phyloP scores from a whole-genome alignment of 2,329 filamentous ascomycete genomes.

The Escovopsis weberi region DNA sequence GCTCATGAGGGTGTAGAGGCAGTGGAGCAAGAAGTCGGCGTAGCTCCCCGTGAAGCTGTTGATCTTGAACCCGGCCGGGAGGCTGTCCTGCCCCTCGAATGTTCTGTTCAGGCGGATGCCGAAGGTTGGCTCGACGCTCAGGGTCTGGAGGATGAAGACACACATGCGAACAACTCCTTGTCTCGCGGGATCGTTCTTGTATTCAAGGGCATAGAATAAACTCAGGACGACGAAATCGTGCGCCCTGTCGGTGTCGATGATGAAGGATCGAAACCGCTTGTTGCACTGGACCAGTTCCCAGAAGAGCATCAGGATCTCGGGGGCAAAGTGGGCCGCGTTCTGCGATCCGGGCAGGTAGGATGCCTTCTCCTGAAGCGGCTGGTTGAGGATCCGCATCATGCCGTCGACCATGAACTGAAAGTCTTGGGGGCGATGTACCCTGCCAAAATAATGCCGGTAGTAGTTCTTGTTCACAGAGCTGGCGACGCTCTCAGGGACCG shows the following conservation, averaged over 20 bases:
- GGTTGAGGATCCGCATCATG: constrained; percentile 83
- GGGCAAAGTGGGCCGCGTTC: constrained; percentile 68
- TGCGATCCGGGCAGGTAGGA: constrained; percentile 83
- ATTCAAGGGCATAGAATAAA: constrained; percentile 84
- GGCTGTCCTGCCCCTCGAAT: constrained; percentile 77
- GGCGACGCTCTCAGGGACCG: constrained; percentile 59
- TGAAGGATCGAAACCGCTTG: constrained; percentile 89
- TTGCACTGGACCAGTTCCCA: constrained; percentile 98
- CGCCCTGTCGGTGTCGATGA: constrained; percentile 85
- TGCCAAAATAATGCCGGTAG: constrained; percentile 82
- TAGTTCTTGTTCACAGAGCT: constrained; percentile 66
- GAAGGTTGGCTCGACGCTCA: constrained; percentile 87
- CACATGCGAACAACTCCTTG: constrained; percentile 94
- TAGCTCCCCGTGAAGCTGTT: constrained; percentile 79
- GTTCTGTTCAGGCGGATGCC: constrained; percentile 77
- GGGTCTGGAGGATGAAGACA: constrained; percentile 86
- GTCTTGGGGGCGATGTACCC: constrained; percentile 83
- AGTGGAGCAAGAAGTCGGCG: constrained; percentile 88
- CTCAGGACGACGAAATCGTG: constrained; percentile 88
- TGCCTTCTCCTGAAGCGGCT: constrained; percentile 75
- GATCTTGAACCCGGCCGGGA: constrained; percentile 70
- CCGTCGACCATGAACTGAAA: constrained; percentile 96
- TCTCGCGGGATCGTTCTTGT: constrained; percentile 71
- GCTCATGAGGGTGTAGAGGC: constrained; percentile 83
- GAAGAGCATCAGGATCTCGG: constrained; percentile 92